Evolutionary conservation across 1,139 yeast species (phyloP).

Genomic region (Protomyces pachydermus): DNA sequence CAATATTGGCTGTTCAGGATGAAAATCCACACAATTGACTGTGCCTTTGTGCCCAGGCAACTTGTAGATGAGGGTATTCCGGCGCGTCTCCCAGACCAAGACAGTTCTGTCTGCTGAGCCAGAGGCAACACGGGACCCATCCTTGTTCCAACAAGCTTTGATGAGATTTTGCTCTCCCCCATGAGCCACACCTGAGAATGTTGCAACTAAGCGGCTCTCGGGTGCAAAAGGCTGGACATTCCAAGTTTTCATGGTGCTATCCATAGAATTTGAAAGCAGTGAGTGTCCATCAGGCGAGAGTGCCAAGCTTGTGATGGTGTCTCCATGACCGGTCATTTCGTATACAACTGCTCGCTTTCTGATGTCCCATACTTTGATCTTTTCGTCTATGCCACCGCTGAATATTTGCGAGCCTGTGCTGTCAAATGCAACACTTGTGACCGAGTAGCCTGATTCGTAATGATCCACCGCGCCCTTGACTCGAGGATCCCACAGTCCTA

Average conservation of each 20-base stretch:
- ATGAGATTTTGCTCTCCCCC: conserved; percentile 53
- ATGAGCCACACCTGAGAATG: conserved; percentile 55
- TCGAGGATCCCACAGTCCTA: conserved; percentile 61
- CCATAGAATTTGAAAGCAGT: conserved; percentile 52
- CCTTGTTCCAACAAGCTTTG: conserved; percentile 47
- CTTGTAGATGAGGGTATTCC: conserved; percentile 48
- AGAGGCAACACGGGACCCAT: conserved; percentile 45
- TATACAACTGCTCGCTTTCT: conserved; percentile 41
- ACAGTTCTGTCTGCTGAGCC: conserved; percentile 62
- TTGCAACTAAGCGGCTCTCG: conserved; percentile 44
- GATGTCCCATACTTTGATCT: conserved; percentile 46
- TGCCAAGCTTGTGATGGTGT: conserved; percentile 51
- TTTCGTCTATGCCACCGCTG: conserved; percentile 65
- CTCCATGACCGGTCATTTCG: conserved; percentile 43
- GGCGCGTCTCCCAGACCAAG: conserved; percentile 57
- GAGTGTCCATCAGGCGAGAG: conserved; percentile 51
- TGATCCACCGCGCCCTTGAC: conserved; percentile 45
- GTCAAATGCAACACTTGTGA: conserved; percentile 50
- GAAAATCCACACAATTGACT: conserved; percentile 14
- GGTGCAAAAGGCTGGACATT: conserved; percentile 49
- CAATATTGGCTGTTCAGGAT: conserved; percentile 26
- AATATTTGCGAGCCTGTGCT: conserved; percentile 46
- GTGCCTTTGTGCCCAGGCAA: conserved; percentile 36
- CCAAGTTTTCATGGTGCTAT: conserved; percentile 54
- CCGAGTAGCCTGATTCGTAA: conserved; percentile 52